Evolutionary conservation across 2,329 filamentous ascomycete genomes (phyloP).

Genomic region (Trichoderma endophyticum): DNA sequence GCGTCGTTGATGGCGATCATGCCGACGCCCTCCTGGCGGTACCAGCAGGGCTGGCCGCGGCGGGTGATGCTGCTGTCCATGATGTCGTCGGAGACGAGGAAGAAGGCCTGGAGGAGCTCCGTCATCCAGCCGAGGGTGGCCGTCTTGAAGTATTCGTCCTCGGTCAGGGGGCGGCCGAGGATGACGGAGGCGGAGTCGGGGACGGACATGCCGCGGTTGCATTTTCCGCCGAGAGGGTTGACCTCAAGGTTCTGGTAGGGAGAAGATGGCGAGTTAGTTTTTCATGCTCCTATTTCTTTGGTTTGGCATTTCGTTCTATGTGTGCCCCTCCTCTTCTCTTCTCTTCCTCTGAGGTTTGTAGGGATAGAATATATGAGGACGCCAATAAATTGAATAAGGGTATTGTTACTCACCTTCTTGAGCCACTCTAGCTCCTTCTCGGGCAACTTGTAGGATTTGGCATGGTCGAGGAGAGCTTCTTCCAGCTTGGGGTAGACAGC

Average conservation of each 20-base stretch:
- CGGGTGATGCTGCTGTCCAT: slow-evolving; percentile 97
- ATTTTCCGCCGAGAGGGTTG: slow-evolving; percentile 93
- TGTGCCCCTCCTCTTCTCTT: not conserved
- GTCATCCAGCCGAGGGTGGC: slow-evolving; percentile 95
- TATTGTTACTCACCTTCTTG: slow-evolving; percentile 60
- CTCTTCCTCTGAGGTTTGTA: not conserved
- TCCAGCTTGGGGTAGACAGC: slow-evolving; percentile 82
- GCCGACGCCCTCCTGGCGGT: slow-evolving; percentile 81
- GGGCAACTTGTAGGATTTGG: slow-evolving; percentile 78
- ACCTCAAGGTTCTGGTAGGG: slow-evolving; percentile 55
- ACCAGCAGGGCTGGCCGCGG: slow-evolving; percentile 94
- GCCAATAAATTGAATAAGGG: not conserved
- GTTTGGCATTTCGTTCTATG: not conserved
- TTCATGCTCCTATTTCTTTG: not conserved
- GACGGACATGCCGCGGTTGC: slow-evolving; percentile 97
- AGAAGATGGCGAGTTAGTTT: not conserved
- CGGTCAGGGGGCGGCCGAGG: slow-evolving; percentile 64
- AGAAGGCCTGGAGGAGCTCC: slow-evolving; percentile 97
- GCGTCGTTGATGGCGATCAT: slow-evolving; percentile 98
- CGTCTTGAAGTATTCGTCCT: slow-evolving; percentile 83
- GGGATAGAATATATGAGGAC: not conserved
- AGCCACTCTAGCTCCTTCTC: slow-evolving; percentile 81
- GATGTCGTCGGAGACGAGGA: slow-evolving; percentile 97
- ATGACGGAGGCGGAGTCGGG: slow-evolving; percentile 85
- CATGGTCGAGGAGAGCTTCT: slow-evolving; percentile 75